Base-by-base conservation (phyloP, 768 basidiomycete genomes). In the Kwoniella pini region DNA sequence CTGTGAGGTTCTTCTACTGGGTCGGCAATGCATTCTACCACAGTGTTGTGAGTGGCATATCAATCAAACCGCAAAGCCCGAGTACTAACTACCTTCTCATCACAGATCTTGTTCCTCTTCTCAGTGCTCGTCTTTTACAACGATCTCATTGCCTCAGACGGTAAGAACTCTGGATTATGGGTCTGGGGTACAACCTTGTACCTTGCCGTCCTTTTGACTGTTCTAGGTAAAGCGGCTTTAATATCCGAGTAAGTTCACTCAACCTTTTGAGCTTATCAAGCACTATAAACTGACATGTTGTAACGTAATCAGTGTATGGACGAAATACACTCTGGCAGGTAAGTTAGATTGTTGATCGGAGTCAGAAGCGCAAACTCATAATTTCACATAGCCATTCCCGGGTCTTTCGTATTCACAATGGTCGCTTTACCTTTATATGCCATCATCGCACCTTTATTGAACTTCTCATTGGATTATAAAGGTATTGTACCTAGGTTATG, bases 151-250 rank as follows among this genome's bases (percentile, higher is more conserved):
- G 86, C 89, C 54, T 79, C 84, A 0, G 82, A 85, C 54, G 96
- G 96, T 1, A 82, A 85, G 57, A 90, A 95, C 74, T 86, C 88
- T 11, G 95, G 92, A 1, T 91, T 93, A 81, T 99, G 96, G 96
- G 90, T 94, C 69, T 99, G 95, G 95, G 96, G 96, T 49, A 95
- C 92, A 12, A 90, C 89, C 22, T 80, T 98, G n/a, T 99, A 98
- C 77, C 85, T 98, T 45, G 87, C 89, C 1, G 91, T 96, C 7
- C 83, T 98, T 27, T 82, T 97, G 50, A 98, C 95, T 0, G 95
- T 98, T 2, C 85, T 99, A 7, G 96, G 94, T 42, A 98, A 99
- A 79, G 96, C 96, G 15, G 95, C 95, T 0, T 79, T 99, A 60
- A 88, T 98, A 43, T 98, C 96, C 3, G 95, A 99, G 96, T 98